Percentiles rank a stretch among this genome's conserved stretches.
Conservation (phyloP, 345 rosid genomes). For the Heritiera littoralis region DNA sequence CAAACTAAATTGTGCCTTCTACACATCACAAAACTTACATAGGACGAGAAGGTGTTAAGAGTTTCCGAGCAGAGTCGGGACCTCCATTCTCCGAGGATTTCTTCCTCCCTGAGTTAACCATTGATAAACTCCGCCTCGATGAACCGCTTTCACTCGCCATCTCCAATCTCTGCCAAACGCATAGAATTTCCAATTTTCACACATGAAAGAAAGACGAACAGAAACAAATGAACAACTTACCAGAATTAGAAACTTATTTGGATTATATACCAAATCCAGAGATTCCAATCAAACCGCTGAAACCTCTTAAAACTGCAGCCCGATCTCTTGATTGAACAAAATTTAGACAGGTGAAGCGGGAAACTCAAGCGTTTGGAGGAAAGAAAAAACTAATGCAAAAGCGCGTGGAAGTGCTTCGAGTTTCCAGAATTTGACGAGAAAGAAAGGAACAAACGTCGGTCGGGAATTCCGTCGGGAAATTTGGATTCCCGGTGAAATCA, state of each 20-base stretch:
- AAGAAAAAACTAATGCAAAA: background rate
- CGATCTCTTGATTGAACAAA: background rate
- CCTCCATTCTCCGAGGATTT: constrained; percentile 55
- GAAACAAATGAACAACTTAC: background rate
- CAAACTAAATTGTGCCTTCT: background rate
- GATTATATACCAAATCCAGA: background rate
- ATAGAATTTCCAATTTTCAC: background rate
- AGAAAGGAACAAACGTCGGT: constrained; percentile 9
- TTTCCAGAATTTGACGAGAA: constrained; percentile 9
- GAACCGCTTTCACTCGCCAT: constrained; percentile 84
- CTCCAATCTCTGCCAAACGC: background rate
- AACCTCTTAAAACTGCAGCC: background rate
- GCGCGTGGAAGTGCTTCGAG: background rate
- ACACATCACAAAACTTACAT: constrained; percentile 40
- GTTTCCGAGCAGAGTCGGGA: constrained; percentile 54
- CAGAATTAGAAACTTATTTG: constrained; percentile 4
- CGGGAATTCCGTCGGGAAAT: constrained; percentile 39
- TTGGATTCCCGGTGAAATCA: constrained; percentile 26
- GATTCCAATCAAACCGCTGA: background rate
- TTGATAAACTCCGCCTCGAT: constrained; percentile 63
- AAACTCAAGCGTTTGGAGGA: background rate
- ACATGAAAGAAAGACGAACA: background rate
- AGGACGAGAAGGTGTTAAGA: constrained; percentile 60
- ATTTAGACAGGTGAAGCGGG: background rate
- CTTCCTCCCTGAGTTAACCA: constrained; percentile 53